These are phyloP conservation scores for Aspergillus mulundensis DNA, from an alignment of 495 filamentous ascomycete species.

Conservation along the genomic window DNA sequence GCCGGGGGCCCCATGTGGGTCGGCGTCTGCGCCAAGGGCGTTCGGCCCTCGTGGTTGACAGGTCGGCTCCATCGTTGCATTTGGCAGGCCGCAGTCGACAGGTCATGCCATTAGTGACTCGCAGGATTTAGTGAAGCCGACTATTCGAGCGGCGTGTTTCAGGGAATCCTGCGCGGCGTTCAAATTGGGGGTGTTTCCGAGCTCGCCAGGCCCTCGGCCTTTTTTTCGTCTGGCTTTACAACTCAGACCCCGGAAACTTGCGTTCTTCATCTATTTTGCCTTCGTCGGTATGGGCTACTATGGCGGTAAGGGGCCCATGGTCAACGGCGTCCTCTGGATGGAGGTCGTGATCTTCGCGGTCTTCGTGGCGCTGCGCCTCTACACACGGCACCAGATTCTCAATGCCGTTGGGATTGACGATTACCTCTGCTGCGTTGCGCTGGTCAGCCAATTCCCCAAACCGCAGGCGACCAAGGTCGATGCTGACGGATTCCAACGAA, in stretches of 20 bases:
- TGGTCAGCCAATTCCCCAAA: conserved; percentile 12
- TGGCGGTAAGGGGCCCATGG: conserved; percentile 26
- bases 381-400: conserved; percentile 22
- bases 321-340: conserved; percentile 25
- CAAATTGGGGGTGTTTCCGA: not conserved
- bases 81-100: no score
- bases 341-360: conserved; percentile 17
- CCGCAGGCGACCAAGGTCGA: no score
- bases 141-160: not conserved
- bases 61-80: no score
- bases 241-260: no score
- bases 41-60: no score
- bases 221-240: no score
- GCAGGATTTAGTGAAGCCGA: no score
- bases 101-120: no score
- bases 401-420: conserved; percentile 25
- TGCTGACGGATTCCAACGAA: not conserved
- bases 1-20: no score
- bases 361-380: conserved; percentile 22
- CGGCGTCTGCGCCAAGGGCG: no score
- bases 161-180: not conserved
- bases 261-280: no score
- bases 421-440: conserved; percentile 17
- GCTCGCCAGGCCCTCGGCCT: no score
- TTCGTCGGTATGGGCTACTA: conserved; percentile 23